These are phyloP conservation scores for Theobroma grandiflorum DNA, from an alignment of 441 rosid genomes.

Conservation along the genomic window DNA sequence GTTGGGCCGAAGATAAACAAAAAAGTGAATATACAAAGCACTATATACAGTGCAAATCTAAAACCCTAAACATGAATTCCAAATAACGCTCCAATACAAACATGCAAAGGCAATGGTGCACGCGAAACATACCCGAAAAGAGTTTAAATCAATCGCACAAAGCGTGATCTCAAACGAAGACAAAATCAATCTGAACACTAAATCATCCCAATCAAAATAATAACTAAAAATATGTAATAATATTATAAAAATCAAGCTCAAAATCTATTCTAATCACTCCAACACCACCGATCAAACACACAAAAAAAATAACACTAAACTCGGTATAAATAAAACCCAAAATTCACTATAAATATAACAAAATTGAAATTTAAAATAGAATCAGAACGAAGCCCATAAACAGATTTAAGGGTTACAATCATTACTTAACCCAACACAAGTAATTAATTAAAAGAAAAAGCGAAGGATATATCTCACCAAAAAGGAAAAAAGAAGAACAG, in stretches of 20 bases:
- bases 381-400: slow-evolving; percentile 1
- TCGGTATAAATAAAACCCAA: background rate
- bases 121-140: background rate
- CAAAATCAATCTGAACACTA: background rate
- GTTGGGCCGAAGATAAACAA: background rate
- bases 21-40: background rate
- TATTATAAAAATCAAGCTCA: background rate
- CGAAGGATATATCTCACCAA: background rate
- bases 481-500: background rate
- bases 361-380: background rate
- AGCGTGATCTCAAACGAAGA: slow-evolving; percentile 6
- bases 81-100: background rate
- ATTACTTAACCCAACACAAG: background rate
- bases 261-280: background rate
- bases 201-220: background rate
- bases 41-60: background rate
- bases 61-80: background rate
- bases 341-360: background rate
- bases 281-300: slow-evolving; percentile 7
- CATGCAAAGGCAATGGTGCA: background rate
- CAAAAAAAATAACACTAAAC: background rate
- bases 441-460: background rate
- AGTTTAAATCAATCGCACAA: background rate
- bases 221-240: background rate
- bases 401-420: slow-evolving; percentile 6